These are phyloP conservation scores for Mucor circinelloides DNA, from an alignment of 371 early-diverging fungal species.

Conservation along the genomic window DNA sequence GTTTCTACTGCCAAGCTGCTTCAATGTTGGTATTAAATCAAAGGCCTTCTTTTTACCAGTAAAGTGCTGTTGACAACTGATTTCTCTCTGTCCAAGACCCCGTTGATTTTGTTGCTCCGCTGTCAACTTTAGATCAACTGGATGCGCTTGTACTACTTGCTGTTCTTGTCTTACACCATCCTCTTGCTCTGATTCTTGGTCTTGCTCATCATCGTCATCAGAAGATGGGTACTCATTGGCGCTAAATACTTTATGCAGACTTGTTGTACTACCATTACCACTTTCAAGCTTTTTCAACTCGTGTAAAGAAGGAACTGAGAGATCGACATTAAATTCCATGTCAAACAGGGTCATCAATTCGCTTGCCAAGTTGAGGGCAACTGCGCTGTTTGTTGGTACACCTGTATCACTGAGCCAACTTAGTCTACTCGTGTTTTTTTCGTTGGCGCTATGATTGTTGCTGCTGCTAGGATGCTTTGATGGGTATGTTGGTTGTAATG, in stretches of 20 bases:
- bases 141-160: background rate
- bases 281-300: background rate
- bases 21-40: too few species aligned
- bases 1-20: background rate
- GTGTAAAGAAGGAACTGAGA: conserved; percentile 7
- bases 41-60: too few species aligned
- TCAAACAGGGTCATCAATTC: conserved; percentile 46
- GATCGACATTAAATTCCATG: conserved; percentile 49
- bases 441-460: background rate
- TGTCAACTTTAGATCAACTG: background rate
- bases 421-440: conserved; percentile 5
- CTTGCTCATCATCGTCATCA: background rate
- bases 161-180: background rate
- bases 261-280: background rate
- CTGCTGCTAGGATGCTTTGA: background rate
- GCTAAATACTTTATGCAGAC: background rate
- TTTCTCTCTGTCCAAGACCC: too few species aligned
- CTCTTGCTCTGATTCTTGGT: background rate
- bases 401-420: conserved; percentile 32
- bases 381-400: conserved; percentile 12
- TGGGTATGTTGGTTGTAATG: background rate
- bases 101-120: background rate
- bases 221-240: background rate
- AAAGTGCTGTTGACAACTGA: too few species aligned
- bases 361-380: conserved; percentile 30